Evolutionary conservation across 2,329 filamentous ascomycete species (phyloP), one percentile per base, ranked within the genome.

Genomic region (Byssochlamys sp.): DNA sequence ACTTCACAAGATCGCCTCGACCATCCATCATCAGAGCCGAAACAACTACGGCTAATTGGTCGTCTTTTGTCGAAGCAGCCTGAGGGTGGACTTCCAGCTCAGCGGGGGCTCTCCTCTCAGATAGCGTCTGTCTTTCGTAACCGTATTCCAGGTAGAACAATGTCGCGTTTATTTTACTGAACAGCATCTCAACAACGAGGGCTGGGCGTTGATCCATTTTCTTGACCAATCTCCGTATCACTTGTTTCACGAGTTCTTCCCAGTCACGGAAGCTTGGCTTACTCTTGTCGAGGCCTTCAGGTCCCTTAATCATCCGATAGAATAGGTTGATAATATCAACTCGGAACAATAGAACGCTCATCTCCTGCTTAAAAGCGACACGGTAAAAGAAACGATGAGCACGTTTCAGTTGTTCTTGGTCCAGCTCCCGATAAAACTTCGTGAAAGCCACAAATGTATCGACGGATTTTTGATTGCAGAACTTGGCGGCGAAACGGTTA

Each of bases 341-440:
- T 9, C 92, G 85, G 73, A 91, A 97, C 1, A 99, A 80, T 76
- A 96, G 83, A 25, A 96, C 86, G 57, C 86, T 86, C 77, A 94
- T 86, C 52, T 96, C 90, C 72, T 95, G 89, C 75, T 97, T 99
- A 78, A 97, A 97, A 0, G 91, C 91, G 10, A 95, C 81, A 0
- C 92, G 87, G 68, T 97, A 95, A 67, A 99, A 91, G 72, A 92
- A 99, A 5, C 94, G 87, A 74, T 97, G 94, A 11, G 87, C 87
- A 4, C 94, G 85, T 76, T 97, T 97, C 39, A 97, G 78, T 69
- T 99, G 94, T 39, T 85, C 80, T 1, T 85, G 79, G 55, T 85
- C 82, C 10, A 99, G 80, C 62, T 99, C 94, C 48, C 80, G 81
- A 73, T 95, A 96, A 73, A 85, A 92, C 52, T 81, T 83, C 0